Percentiles rank a stretch among this genome's conserved stretches.
phyloP scores from a whole-genome alignment of 169 alveolate genomes.

The Cryptosporidium bovis region DNA sequence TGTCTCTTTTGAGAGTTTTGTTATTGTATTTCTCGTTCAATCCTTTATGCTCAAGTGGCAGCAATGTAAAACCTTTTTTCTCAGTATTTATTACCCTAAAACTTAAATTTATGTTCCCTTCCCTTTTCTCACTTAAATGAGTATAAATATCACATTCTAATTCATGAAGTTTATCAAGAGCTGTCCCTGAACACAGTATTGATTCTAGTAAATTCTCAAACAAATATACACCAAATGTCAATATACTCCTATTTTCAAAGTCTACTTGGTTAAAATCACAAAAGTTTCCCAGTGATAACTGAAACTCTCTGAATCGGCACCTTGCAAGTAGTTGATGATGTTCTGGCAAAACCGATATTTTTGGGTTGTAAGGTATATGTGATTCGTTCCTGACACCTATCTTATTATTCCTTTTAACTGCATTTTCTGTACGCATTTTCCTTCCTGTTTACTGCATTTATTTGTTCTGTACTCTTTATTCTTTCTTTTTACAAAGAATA shows the following conservation, averaged over 20 bases:
- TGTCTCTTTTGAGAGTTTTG: neutral
- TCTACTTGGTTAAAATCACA: slow-evolving; percentile 14
- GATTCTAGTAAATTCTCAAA: slow-evolving; percentile 24
- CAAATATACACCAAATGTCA: slow-evolving; percentile 34
- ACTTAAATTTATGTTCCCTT: slow-evolving; percentile 21
- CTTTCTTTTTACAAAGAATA: neutral
- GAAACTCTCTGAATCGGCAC: slow-evolving; percentile 50
- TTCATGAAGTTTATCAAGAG: slow-evolving; percentile 38
- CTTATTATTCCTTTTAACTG: neutral
- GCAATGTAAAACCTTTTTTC: slow-evolving; percentile 46
- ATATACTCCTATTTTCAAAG: slow-evolving; percentile 13
- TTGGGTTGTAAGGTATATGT: neutral
- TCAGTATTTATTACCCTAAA: slow-evolving; percentile 49
- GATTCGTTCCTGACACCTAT: neutral
- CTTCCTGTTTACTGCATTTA: neutral
- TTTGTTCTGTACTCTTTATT: neutral
- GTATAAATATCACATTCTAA: slow-evolving; percentile 33
- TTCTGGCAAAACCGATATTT: slow-evolving; percentile 43
- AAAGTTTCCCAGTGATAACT: slow-evolving; percentile 42
- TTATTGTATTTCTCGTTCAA: neutral
- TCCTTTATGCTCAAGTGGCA: slow-evolving; percentile 52
- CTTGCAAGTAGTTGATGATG: slow-evolving; percentile 37
- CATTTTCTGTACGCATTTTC: neutral
- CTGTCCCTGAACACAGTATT: slow-evolving; percentile 42
- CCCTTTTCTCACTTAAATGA: slow-evolving; percentile 20